phyloP scores from a whole-genome alignment of 2,329 filamentous ascomycete genomes.

The Paraphoma sp. region DNA sequence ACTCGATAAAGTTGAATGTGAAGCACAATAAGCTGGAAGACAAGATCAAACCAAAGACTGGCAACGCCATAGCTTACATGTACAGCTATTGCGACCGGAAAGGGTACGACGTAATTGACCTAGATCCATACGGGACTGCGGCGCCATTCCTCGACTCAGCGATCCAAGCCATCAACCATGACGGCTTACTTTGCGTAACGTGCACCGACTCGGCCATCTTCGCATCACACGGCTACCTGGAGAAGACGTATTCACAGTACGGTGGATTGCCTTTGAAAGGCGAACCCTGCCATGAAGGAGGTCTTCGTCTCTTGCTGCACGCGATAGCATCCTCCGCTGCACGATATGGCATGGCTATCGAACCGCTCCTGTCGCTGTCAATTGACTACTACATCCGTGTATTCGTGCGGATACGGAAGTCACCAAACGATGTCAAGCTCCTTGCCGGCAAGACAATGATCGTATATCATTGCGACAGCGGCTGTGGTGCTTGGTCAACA shows the following conservation, averaged over 20 bases:
- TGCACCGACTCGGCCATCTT: conserved; percentile 97
- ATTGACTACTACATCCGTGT: conserved; percentile 95
- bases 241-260: conserved; percentile 94
- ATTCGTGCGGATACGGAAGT: conserved; percentile 82
- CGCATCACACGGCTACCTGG: conserved; percentile 90
- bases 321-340: conserved; percentile 80
- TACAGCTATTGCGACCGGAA: conserved; percentile 70
- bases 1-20: conserved; percentile 84
- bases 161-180: conserved; percentile 84
- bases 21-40: conserved; percentile 77
- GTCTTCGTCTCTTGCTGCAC: conserved; percentile 84
- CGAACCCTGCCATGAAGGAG: conserved; percentile 84
- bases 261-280: conserved; percentile 89
- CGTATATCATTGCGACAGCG: conserved; percentile 86
- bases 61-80: conserved; percentile 92
- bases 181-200: conserved; percentile 90
- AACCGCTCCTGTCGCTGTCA: conserved; percentile 88
- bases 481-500: conserved; percentile 90
- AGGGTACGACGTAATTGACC: conserved; percentile 88
- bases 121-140: conserved; percentile 95
- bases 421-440: conserved; percentile 87
- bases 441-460: conserved; percentile 90
- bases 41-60: conserved; percentile 74
- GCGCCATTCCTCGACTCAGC: conserved; percentile 92
- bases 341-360: conserved; percentile 85